Conservation (phyloP, 306 rosid genomes). For the Sechiopsis laciniata region DNA sequence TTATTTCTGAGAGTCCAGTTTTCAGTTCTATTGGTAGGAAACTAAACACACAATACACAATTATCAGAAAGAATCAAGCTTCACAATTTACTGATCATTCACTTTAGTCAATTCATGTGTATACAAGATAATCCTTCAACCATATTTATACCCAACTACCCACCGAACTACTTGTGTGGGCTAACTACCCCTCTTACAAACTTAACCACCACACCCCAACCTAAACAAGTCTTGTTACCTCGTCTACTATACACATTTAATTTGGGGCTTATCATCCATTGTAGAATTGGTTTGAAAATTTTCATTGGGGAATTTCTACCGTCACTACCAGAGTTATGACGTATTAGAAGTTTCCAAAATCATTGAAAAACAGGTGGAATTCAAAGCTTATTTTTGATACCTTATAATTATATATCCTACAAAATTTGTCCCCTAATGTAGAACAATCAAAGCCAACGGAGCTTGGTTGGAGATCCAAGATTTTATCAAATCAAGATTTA, state of each 20-base stretch:
- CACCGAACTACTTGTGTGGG: no score
- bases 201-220: no score
- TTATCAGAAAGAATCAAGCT: no score
- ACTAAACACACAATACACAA: no score
- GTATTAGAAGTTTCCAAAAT: neutral
- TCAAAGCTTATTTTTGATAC: neutral
- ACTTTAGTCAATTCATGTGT: no score
- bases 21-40: neutral
- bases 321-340: neutral
- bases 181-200: no score
- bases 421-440: neutral
- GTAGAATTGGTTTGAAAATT: neutral
- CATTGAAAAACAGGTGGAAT: neutral
- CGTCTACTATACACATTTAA: no score
- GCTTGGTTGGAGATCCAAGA: neutral
- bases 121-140: no score
- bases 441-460: neutral
- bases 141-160: no score
- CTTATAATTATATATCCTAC: neutral
- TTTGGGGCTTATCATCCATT: neutral
- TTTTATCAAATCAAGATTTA: neutral
- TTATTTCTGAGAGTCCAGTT: neutral
- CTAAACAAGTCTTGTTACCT: no score
- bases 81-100: no score
- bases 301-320: neutral